phyloP scores from a whole-genome alignment of 768 basidiomycete genomes.

The Clitopilus passeckerianus region DNA sequence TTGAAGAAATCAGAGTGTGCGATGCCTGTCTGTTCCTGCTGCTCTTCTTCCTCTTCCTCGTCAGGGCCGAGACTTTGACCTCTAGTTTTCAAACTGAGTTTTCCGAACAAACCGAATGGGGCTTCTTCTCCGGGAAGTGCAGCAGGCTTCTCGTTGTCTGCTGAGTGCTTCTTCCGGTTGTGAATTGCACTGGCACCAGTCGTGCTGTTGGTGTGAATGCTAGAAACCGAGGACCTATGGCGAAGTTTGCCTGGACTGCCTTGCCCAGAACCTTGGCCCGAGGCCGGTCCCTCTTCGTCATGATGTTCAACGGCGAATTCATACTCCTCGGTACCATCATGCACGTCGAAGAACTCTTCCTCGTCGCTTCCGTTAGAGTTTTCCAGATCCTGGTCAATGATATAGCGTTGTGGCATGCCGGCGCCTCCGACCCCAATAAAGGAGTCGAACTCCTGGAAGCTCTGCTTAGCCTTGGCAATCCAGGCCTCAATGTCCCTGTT shows the following conservation, averaged over 20 bases:
- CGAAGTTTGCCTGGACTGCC: constrained; percentile 13
- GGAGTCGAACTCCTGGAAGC: constrained; percentile 61
- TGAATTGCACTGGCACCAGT: constrained; percentile 15
- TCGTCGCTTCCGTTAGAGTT: constrained; percentile 34
- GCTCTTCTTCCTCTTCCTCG: constrained; percentile 37
- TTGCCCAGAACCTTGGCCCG: constrained; percentile 11
- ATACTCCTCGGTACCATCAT: constrained; percentile 16
- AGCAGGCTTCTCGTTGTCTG: constrained; percentile 40
- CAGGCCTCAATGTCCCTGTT: constrained; percentile 68
- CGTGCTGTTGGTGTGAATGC: constrained; percentile 29
- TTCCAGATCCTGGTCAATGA: constrained; percentile 43
- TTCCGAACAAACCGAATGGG: constrained; percentile 77
- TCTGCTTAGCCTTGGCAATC: constrained; percentile 71
- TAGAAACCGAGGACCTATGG: constrained; percentile 34
- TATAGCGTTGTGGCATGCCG: constrained; percentile 44
- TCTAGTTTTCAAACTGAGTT: constrained; percentile 46
- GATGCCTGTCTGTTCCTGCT: constrained; percentile 51
- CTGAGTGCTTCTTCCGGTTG: constrained; percentile 33
- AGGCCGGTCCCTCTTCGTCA: constrained; percentile 32
- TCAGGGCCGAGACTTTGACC: constrained; percentile 28
- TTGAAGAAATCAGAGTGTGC: constrained; percentile 67
- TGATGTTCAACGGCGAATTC: constrained; percentile 37
- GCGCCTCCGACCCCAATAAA: constrained; percentile 61
- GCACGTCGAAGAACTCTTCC: constrained; percentile 16
- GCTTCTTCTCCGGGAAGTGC: constrained; percentile 56